Base-by-base conservation (phyloP, 2,329 filamentous ascomycete genomes). In the Alternaria angustiovoidea region DNA sequence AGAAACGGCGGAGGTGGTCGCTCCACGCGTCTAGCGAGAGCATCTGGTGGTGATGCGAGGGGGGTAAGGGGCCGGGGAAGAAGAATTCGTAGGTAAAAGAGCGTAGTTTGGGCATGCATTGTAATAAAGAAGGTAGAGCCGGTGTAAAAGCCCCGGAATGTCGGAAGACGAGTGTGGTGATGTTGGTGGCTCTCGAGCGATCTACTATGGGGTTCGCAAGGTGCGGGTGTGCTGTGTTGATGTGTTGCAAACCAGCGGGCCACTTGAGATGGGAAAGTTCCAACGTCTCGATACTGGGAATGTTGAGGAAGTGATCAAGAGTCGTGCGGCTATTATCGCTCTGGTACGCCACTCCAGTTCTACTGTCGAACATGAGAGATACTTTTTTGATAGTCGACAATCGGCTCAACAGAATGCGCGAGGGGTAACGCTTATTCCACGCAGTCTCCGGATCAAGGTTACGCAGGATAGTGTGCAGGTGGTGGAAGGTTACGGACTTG, bases 81-180 rank as follows among this genome's bases (percentile, higher is more conserved):
- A 59, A 64, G 12, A 72, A 60, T 24, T 75, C 72, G 39, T 63
- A 74, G 3, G 68, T 70, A 3, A 75, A 60, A 5, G 67, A 69
- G 6, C 53, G 54, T 8, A 75, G 59, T 20, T 67, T 68, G 20
- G 67, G 69, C 22, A 65, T 63, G 30, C 49, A 61, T 18, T 42
- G 26, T 5, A 75, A 47, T 5, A 72, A 39, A 0, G 51, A 49
- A 8, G 42, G 20, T 3, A 73, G 36, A 16, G 46, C 51, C 5
- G 52, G 34, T 2, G 57, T 36, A 8, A 64, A 54, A 5, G 57
- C 54, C 2, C 52, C 62, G 0, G 70, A 67, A 28, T 68, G 61
- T 39, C 71, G 59, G 28, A 74, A 61, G 4, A 70, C 54, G 11
- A 74, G 36, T 6, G 48, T 68, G 1, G 68, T 73, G 34, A 75